phyloP scores from a whole-genome alignment of 2,329 filamentous ascomycete genomes.

The Orbilia quercus region DNA sequence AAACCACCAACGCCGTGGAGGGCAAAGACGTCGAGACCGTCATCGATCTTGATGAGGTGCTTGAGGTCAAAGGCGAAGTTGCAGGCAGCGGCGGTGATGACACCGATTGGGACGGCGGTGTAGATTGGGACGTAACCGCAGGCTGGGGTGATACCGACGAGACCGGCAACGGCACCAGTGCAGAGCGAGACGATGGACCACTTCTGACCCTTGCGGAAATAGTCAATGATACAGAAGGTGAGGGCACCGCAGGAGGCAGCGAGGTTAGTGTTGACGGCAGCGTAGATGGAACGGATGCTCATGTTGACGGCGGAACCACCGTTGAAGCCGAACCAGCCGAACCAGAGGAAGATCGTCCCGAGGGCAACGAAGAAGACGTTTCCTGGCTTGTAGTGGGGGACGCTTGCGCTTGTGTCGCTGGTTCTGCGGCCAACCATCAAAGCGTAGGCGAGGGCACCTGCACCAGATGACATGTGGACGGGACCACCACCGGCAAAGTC shows the following conservation, averaged over 20 bases:
- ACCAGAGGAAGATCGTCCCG: slow-evolving; percentile 74
- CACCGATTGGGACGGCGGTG: slow-evolving; percentile 67
- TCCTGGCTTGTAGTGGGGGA: slow-evolving; percentile 67
- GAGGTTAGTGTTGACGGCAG: slow-evolving; percentile 71
- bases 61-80: slow-evolving; percentile 67
- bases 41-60: slow-evolving; percentile 69
- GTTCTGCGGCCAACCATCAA: slow-evolving; percentile 72
- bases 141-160: slow-evolving; percentile 71
- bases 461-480: slow-evolving; percentile 73
- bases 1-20: slow-evolving; percentile 72
- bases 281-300: slow-evolving; percentile 65
- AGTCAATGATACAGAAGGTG: slow-evolving; percentile 69
- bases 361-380: slow-evolving; percentile 74
- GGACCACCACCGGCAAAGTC: slow-evolving; percentile 74
- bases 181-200: slow-evolving; percentile 69
- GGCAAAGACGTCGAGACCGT: slow-evolving; percentile 71
- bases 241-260: slow-evolving; percentile 69
- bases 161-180: slow-evolving; percentile 69
- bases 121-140: slow-evolving; percentile 70
- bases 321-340: slow-evolving; percentile 71
- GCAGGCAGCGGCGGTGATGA: slow-evolving; percentile 67
- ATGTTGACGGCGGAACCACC: slow-evolving; percentile 59
- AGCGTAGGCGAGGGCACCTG: slow-evolving; percentile 73
- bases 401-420: slow-evolving; percentile 64
- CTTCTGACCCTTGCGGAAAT: slow-evolving; percentile 65